Conservation (phyloP, 139 green algal genomes). For the Mesotaenium endlicherianum region DNA sequence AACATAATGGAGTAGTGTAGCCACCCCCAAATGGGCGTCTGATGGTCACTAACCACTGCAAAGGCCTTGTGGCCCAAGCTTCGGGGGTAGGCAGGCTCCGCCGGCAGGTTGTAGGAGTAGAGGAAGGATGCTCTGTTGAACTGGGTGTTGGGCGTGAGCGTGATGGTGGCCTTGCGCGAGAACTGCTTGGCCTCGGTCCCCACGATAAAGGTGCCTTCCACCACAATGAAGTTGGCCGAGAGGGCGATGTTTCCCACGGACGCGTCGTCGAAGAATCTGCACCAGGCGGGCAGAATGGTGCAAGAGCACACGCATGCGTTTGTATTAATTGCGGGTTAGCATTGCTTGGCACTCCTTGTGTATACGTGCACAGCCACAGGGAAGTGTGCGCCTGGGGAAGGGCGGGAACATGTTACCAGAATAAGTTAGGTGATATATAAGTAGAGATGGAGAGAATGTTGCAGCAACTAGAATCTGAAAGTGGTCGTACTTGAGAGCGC, state of each 20-base stretch:
- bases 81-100: neutral
- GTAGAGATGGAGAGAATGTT: neutral
- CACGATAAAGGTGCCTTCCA: neutral
- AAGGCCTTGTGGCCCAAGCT: conserved; percentile 30
- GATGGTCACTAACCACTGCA: too few species aligned
- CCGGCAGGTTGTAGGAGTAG: neutral
- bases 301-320: too few species aligned
- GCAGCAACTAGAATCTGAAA: neutral
- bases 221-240: conserved; percentile 11
- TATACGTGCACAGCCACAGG: too few species aligned
- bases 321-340: too few species aligned
- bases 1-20: too few species aligned
- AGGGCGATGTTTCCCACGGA: neutral
- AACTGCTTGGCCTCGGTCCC: neutral
- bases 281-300: too few species aligned
- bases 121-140: neutral
- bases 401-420: too few species aligned
- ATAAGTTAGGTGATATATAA: neutral
- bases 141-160: conserved; percentile 1
- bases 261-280: neutral
- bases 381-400: neutral
- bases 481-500: conserved; percentile 11
- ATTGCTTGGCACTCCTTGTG: too few species aligned
- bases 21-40: too few species aligned
- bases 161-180: neutral